Evolutionary conservation across 1,284 basidiomycete genomes (phyloP), one percentile per base, ranked within the genome.

Genomic region (Puccinia horiana): DNA sequence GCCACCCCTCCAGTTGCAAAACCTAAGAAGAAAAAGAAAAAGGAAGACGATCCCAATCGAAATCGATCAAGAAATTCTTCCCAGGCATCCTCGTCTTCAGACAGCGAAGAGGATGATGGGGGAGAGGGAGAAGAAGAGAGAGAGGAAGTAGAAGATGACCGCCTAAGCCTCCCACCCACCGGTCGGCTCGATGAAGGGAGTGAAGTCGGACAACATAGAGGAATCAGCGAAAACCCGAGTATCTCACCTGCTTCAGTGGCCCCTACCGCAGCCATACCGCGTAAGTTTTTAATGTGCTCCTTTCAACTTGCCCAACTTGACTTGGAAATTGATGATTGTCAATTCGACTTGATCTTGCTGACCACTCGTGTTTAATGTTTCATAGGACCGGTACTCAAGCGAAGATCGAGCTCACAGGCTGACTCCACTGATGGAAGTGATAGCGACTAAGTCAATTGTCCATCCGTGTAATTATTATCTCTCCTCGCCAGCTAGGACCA

Each of bases 51-150:
- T 12, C 63, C 61, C 14, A 61, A 11, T 29, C 49, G 65, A 52
- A 52, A 56, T 52, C 67, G 78, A 29, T 81, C 78, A 32, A 58
- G 69, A 63, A 69, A 72, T 49, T 73, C 78, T 20, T 81, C 78
- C 44, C 78, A 81, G 37, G 78, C 78, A 32, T 81, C 78, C 23
- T 81, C 78, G 16, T 81, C 78, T 44, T 81, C 78, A 47, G 78
- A 81, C 61, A 81, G 78, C 73, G 78, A 81, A 40, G 67, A 81
- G 35, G 78, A 79, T 14, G 65, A 47, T 35, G 77, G 5, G 8
- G 32, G 4, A 23, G 52, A 76, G 61, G 77, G 44, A 6, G 32
- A 40, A n/a, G 65, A 72, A 35, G 52, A 42, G 18, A 32, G 35
- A 18, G 77, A 70, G 29, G 63, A 40, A 26, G 63, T 56, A 26